phyloP scores from a whole-genome alignment of 345 rosid genomes.

The Eucalyptus erythrocorys region DNA sequence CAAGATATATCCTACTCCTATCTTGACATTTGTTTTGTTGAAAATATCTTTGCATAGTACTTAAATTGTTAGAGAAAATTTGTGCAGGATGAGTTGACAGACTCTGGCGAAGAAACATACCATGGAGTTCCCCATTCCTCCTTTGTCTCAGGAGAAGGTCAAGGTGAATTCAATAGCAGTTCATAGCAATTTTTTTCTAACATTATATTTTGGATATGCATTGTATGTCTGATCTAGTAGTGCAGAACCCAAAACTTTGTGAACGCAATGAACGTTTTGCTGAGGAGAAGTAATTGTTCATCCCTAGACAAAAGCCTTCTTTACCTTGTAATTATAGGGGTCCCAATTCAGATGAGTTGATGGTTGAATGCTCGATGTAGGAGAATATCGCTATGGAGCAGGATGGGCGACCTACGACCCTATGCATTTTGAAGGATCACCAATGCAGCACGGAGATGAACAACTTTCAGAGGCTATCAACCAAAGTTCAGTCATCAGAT shows the following conservation, averaged over 20 bases:
- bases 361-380: not conserved
- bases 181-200: not conserved
- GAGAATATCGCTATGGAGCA: not conserved
- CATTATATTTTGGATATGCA: not conserved
- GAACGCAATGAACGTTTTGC: not conserved
- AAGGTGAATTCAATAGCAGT: not conserved
- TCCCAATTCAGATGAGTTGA: not conserved
- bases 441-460: not conserved
- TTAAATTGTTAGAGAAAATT: not conserved
- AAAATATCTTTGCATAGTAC: not conserved
- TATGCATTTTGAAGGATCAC: not conserved
- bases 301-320: not conserved
- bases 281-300: not conserved
- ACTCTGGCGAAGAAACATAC: not conserved
- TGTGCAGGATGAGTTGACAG: not conserved
- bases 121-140: not conserved
- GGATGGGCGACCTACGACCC: not conserved
- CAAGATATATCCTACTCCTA: not conserved
- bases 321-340: no score
- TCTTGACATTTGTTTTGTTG: not conserved
- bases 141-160: not conserved
- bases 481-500: not conserved
- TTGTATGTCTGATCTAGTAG: not conserved
- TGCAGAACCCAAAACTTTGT: not conserved
- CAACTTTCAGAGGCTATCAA: not conserved